Evolutionary conservation across 2,329 filamentous ascomycete species (phyloP), one percentile per base, ranked within the genome.

Genomic region (Fusarium cyanostomum): DNA sequence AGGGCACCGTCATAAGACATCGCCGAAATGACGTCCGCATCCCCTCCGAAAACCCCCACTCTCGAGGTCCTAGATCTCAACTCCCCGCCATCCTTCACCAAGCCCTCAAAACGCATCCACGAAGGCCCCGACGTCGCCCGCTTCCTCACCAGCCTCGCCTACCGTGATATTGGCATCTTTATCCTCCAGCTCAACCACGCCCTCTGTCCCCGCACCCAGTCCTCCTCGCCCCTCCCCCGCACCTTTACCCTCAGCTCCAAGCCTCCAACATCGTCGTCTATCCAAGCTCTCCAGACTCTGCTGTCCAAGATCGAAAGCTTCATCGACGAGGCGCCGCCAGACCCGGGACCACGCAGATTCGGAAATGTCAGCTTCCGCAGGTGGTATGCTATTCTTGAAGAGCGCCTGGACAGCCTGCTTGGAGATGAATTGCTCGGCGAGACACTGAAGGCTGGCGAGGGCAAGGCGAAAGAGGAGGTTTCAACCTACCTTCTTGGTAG

Each of bases 341-440:
- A 96, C 70, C 86, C 88, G 7, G 94, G 94, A 12, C 94, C 94
- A 15, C 84, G 94, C 50, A 85, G 95, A 62, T 99, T 98, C 74
- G 95, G 95, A 30, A 99, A 99, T 74, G 81, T 92, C 41, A 94
- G 91, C 71, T 99, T 97, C 76, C 85, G 94, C 27, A 91, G 82
- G 66, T 99, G 95, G 94, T 86, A 90, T 74, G 80, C 84, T 43
- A 77, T 93, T 27, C 81, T 95, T 11, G 87, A 89, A 66, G 82
- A 86, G 51, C 81, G 84, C 13, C 77, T 86, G 2, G 77, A 84
- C 26, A 58, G 45, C 12, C 44, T 78, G 27, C 69, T 79, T n/a
- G 62, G 59, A 5, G 64, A 69, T 27, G 72, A 71, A 1, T 39
- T 67, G 2, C 56, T 79, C 7, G 72, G 69, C 1, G 68, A 76